Base-by-base conservation (phyloP, 805 yeast genomes). In the Ogataea sp. region DNA sequence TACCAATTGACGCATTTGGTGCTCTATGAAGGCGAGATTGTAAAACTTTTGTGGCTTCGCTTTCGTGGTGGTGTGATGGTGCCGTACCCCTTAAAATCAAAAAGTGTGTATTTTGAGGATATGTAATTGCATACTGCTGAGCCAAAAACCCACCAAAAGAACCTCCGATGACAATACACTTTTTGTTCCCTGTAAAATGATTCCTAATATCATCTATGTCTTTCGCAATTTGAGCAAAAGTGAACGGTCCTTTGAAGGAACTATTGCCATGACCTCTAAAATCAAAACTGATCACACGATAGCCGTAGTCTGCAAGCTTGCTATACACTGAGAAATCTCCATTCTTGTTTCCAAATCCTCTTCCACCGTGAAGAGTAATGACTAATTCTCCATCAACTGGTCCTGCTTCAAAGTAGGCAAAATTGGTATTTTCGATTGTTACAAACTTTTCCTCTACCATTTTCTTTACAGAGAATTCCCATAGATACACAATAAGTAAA, bases 141-240 rank as follows among this genome's bases (percentile, higher is more conserved):
- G 55, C 55, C 15, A 51, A 34, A 36, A 51, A 51, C 8, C 54
- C 52, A 8, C 56, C 56, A 43, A 51, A 51, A 31, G 52, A 48
- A 15, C 56, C 56, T 1, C 56, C 56, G 20, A 50, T 48, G 11
- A 51, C 30, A 27, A 51, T 44, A 20, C 47, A 43, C 29, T 43
- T 42, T 3, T 42, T 43, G 18, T 40, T 40, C n/a, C 34, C 21
- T 16, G 29, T 30, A 24, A 51, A 45, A 20, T 41, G 43, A 13
- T 31, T 16, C 5, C 53, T 30, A 7, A 51, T 37, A 4, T 41
- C 44, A n/a, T 51, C 55, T 20, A 48, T 48, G 37, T 51, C 55
- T 8, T 51, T 49, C 10, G 49, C 53, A 18, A 51, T 40, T 37
- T 51, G 53, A 1, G 39, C 17, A 32, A 51, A 51, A 0, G 53